These are phyloP conservation scores for Phoenix dactylifera DNA, from an alignment of 176 grass and related monocot genomes.

Conservation along the genomic window DNA sequence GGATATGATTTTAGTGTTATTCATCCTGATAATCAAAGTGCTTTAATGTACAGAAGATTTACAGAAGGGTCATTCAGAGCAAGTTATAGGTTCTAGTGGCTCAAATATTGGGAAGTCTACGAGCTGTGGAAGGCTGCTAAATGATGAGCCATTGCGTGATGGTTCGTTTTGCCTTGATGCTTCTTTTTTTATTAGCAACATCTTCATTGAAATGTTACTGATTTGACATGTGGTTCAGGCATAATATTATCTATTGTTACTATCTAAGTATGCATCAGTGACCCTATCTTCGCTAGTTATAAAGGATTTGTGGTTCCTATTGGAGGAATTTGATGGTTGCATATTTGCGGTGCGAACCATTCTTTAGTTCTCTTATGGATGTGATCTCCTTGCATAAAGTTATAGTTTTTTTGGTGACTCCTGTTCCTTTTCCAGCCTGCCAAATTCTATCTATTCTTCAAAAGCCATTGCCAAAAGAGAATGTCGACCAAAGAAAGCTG, in stretches of 20 bases:
- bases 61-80: neutral
- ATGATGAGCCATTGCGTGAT: conserved; percentile 4
- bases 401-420: neutral
- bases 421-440: neutral
- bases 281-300: too few species aligned
- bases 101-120: neutral
- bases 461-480: neutral
- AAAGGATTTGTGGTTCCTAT: too few species aligned
- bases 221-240: too few species aligned
- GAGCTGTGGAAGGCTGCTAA: neutral
- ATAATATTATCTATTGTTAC: too few species aligned
- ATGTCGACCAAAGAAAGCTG: neutral
- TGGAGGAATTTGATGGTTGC: too few species aligned
- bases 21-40: too few species aligned
- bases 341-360: too few species aligned
- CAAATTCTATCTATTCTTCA: conserved; percentile 1
- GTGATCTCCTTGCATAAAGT: too few species aligned
- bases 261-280: too few species aligned
- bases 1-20: too few species aligned
- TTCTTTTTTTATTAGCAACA: neutral
- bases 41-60: neutral
- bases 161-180: neutral
- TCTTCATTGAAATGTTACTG: neutral
- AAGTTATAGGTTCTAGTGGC: neutral
- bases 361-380: too few species aligned